phyloP scores from a whole-genome alignment of 345 rosid genomes.

The Gossypium australe region DNA sequence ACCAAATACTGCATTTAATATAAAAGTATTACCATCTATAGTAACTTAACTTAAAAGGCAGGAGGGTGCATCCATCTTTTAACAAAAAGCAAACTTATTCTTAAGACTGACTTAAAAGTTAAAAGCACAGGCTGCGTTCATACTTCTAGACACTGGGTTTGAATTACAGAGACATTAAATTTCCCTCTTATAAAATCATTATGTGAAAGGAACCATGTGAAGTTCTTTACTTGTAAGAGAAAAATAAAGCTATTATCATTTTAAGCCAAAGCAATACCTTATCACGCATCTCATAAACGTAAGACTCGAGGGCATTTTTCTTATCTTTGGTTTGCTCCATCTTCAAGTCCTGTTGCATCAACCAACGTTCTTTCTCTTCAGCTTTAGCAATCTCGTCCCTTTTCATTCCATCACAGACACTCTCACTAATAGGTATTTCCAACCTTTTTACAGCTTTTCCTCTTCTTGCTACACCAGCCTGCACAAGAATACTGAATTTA shows the following conservation, averaged over 20 bases:
- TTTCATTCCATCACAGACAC: conserved; percentile 45
- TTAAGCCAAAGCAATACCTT: conserved; percentile 42
- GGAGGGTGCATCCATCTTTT: neutral
- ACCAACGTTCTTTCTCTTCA: conserved; percentile 46
- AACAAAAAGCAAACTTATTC: neutral
- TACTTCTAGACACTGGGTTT: neutral
- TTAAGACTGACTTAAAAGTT: neutral
- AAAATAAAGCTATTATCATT: neutral
- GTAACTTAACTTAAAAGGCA: neutral
- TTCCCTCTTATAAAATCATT: neutral
- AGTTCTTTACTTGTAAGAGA: neutral
- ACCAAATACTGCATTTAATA: neutral
- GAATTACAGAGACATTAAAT: neutral
- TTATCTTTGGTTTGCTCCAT: conserved; percentile 68
- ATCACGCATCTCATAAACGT: conserved; percentile 78
- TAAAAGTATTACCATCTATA: neutral
- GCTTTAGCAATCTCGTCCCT: conserved; percentile 50
- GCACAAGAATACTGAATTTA: conserved; percentile 22
- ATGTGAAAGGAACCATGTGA: neutral
- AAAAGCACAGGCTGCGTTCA: neutral
- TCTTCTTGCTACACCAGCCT: conserved; percentile 34
- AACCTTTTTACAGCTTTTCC: conserved; percentile 39
- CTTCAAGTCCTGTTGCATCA: conserved; percentile 57
- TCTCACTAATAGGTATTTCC: conserved; percentile 51
- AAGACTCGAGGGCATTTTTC: conserved; percentile 74